Conservation (phyloP, 2,329 filamentous ascomycete species). For the Orbilia javanica region DNA sequence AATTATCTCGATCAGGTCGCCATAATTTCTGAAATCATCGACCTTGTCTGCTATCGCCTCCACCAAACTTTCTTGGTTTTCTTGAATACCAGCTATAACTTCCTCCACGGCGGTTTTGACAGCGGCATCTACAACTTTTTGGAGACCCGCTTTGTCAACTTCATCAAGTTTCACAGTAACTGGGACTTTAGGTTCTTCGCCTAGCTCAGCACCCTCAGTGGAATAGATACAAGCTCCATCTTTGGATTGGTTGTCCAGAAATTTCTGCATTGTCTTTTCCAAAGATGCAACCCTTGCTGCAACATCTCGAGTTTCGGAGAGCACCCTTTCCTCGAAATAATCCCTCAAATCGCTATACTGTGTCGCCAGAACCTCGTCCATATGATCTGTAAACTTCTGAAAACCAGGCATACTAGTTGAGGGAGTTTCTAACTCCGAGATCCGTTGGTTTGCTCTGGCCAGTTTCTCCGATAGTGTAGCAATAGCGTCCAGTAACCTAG, state of each 20-base stretch:
- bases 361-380: background rate
- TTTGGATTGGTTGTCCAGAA: constrained; percentile 39
- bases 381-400: constrained; percentile 1
- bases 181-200: constrained; percentile 26
- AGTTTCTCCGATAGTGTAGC: background rate
- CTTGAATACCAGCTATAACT: background rate
- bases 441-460: background rate
- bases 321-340: constrained; percentile 4
- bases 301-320: constrained; percentile 8
- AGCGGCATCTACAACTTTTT: constrained; percentile 8
- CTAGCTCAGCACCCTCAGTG: constrained; percentile 4
- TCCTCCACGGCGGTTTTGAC: background rate
- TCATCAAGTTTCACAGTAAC: constrained; percentile 34
- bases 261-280: constrained; percentile 19
- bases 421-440: background rate
- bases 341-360: background rate
- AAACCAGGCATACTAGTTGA: background rate
- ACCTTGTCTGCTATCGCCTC: background rate
- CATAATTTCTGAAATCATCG: background rate
- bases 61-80: background rate
- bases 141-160: constrained; percentile 19
- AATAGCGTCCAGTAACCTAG: background rate
- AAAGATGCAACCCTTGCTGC: constrained; percentile 11
- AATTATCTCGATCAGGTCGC: background rate
- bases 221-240: constrained; percentile 26